phyloP scores from a whole-genome alignment of 345 rosid species.

The Corchorus capsularis region DNA sequence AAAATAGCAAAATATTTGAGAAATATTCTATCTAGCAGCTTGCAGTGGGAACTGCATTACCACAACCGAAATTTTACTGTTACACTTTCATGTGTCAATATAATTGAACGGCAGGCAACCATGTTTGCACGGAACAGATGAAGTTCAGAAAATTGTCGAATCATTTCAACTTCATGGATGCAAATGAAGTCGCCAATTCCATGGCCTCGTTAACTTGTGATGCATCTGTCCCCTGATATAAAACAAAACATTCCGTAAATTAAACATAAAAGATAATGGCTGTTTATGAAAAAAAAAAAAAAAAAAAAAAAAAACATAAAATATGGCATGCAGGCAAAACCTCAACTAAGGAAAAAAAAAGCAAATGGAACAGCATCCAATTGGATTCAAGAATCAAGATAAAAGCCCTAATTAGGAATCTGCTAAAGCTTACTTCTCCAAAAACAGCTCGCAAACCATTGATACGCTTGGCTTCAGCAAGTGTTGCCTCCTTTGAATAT shows the following conservation, averaged over 20 bases:
- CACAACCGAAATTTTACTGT: neutral
- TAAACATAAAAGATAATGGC: neutral
- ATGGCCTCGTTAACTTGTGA: constrained; percentile 65
- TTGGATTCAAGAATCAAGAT: neutral
- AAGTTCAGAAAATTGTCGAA: neutral
- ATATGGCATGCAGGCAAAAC: too few relatives aligned
- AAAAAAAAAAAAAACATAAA: too few relatives aligned
- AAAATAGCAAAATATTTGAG: neutral
- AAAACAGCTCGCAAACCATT: constrained; percentile 91
- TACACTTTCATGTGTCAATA: neutral
- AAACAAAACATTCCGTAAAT: constrained; percentile 4
- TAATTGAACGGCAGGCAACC: neutral
- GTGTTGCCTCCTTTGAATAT: constrained; percentile 72
- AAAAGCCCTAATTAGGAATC: constrained; percentile 22
- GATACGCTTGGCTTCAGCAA: constrained; percentile 74
- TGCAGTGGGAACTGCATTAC: neutral
- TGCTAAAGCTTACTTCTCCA: constrained; percentile 74
- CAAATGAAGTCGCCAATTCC: constrained; percentile 69
- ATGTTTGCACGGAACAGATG: neutral
- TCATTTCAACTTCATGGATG: constrained; percentile 74
- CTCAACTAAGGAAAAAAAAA: too few relatives aligned
- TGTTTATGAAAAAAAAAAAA: too few relatives aligned
- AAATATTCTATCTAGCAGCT: neutral
- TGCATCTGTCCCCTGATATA: constrained; percentile 81
- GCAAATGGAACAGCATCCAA: neutral